phyloP scores from a whole-genome alignment of 2,329 filamentous ascomycete species.

The Aspergillus vadensis region DNA sequence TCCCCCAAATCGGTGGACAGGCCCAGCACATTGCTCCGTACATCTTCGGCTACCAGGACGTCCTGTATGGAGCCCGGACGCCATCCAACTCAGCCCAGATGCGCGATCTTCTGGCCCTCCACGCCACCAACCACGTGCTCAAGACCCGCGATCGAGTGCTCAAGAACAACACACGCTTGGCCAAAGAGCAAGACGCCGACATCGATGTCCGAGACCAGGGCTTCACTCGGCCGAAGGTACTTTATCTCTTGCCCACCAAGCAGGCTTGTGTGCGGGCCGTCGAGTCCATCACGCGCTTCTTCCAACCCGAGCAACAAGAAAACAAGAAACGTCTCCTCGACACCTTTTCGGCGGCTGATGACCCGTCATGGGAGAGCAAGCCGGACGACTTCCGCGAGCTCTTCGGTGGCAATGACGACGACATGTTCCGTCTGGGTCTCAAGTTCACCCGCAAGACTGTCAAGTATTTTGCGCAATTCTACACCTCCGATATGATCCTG shows the following conservation, averaged over 20 bases:
- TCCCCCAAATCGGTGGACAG: conserved; percentile 60
- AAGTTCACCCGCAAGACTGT: conserved; percentile 96
- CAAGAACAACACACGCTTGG: conserved; percentile 83
- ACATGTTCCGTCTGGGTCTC: conserved; percentile 93
- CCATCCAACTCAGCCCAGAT: conserved; percentile 68
- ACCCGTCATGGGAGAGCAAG: conserved; percentile 70
- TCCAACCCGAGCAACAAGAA: conserved; percentile 86
- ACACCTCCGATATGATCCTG: conserved; percentile 92
- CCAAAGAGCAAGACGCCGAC: conserved; percentile 66
- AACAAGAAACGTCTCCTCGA: conserved; percentile 93
- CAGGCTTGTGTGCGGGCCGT: conserved; percentile 80
- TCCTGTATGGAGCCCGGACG: conserved; percentile 74
- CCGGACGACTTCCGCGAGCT: conserved; percentile 85
- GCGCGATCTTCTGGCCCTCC: conserved; percentile 73
- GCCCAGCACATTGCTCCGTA: conserved; percentile 69
- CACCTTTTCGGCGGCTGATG: conserved; percentile 69
- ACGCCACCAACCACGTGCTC: conserved; percentile 87
- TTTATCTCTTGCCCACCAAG: conserved; percentile 86
- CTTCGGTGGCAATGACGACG: conserved; percentile 93
- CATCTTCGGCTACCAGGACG: conserved; percentile 79
- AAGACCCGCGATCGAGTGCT: conserved; percentile 90
- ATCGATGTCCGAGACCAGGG: conserved; percentile 87
- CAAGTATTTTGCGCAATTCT: conserved; percentile 94
- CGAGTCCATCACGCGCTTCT: conserved; percentile 73
- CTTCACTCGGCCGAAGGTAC: conserved; percentile 89